Conservation (phyloP, 805 yeast genomes). For the Candida arabinofermentans region DNA sequence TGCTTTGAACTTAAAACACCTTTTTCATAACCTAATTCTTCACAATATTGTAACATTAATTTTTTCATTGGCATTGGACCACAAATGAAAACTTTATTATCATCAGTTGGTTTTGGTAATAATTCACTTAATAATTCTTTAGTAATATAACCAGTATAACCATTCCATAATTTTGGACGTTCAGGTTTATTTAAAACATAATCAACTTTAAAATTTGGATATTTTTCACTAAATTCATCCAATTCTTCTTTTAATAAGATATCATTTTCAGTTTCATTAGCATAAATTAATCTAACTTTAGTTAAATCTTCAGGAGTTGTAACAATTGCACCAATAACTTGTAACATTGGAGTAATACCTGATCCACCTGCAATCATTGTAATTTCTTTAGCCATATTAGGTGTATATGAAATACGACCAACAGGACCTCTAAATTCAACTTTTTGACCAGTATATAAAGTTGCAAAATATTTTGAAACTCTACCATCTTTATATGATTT, state of each 20-base stretch:
- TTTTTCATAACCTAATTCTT: slow-evolving; percentile 58
- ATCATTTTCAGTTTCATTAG: slow-evolving; percentile 75
- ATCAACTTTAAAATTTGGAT: slow-evolving; percentile 58
- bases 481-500: slow-evolving; percentile 71
- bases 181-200: slow-evolving; percentile 52
- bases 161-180: slow-evolving; percentile 47
- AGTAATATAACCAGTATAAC: slow-evolving; percentile 57
- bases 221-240: slow-evolving; percentile 61
- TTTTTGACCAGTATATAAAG: slow-evolving; percentile 57
- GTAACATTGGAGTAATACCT: slow-evolving; percentile 87
- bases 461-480: slow-evolving; percentile 65
- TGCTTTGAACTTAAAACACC: slow-evolving; percentile 28
- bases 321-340: slow-evolving; percentile 66
- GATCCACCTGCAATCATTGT: slow-evolving; percentile 82
- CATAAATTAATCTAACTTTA: slow-evolving; percentile 57
- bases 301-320: slow-evolving; percentile 68
- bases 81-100: slow-evolving; percentile 62
- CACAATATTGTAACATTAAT: slow-evolving; percentile 44
- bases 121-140: slow-evolving; percentile 50
- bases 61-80: slow-evolving; percentile 73
- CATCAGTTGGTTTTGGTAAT: slow-evolving; percentile 46
- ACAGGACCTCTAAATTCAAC: slow-evolving; percentile 78
- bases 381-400: slow-evolving; percentile 59
- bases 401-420: slow-evolving; percentile 58
- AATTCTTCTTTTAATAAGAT: slow-evolving; percentile 68